Conservation (phyloP, 208 protist genomes). For the Leishmania braziliensis region DNA sequence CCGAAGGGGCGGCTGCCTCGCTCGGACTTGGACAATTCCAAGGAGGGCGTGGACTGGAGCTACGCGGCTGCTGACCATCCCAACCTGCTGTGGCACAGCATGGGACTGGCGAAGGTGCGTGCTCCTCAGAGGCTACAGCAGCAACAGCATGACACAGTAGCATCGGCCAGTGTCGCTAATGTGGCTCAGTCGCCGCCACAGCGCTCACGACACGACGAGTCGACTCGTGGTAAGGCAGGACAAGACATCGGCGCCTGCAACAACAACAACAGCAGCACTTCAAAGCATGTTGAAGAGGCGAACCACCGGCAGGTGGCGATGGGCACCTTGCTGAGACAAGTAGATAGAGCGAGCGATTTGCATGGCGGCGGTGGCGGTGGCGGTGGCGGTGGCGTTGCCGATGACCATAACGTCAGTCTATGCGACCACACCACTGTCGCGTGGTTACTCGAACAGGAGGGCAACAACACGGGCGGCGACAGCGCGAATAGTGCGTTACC, state of each 20-base stretch:
- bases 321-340: too few relatives aligned
- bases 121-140: conserved; percentile 6
- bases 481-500: neutral
- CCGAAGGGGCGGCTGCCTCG: neutral
- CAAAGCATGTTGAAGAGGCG: too few relatives aligned
- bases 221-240: neutral
- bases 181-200: neutral
- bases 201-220: neutral
- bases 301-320: too few relatives aligned
- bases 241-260: neutral
- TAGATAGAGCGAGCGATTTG: neutral
- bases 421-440: neutral
- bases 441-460: neutral
- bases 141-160: neutral
- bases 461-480: neutral
- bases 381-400: neutral
- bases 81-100: conserved; percentile 3
- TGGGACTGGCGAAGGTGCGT: neutral
- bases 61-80: conserved; percentile 1
- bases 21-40: neutral
- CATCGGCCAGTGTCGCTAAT: neutral
- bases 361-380: neutral
- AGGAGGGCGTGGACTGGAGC: conserved; percentile 12
- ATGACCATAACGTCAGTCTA: neutral
- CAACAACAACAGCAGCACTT: neutral